Base-by-base conservation (phyloP, 495 filamentous ascomycete species). In the Daldinia childiae region DNA sequence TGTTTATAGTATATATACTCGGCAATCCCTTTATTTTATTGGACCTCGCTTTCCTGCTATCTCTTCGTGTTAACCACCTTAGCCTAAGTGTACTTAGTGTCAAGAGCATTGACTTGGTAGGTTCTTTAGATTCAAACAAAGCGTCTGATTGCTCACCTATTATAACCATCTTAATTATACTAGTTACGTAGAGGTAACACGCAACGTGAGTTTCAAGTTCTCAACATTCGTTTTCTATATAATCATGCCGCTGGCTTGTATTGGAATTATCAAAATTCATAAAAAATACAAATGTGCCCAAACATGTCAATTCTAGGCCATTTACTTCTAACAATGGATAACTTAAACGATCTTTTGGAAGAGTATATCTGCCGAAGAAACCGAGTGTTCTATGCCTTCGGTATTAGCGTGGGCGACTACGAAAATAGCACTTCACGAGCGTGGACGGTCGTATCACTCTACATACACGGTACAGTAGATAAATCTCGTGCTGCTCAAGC, bases 391-490 rank as follows among this genome's bases (percentile, higher is more conserved):
- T 48, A 12, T 9, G 43, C 43, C 9, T 48, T 21, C 43, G 43
- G 43, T 21, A 48, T 48, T 21, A 21, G 19, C 19, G 43, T 21
- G 19, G 52, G 52, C 2, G 4, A 12, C 30, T 17, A 19, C 27
- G n/a, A 27, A 30, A 41, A 19, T 7, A 24, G 27, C 11, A 24
- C 21, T 8, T 36, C 30, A 24, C 58, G 26, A 45, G 29, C 39
- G 9, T 68, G 65, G 65, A 56, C 58, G 6, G 27, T 48, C 4
- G 58, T 68, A 21, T 57, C 65, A 24, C 39, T 68, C 27, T 68
- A 15, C 48, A 48, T 50, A 50, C 12, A 51, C 41, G 50, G 29
- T 8, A 15, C 21, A 4, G 24, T 62, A 48, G 12, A 57, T 21
- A 48, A 39, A 17, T 19, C 1, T 19, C 26, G 27, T 36, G 65